Evolutionary conservation across 352 stramenopile genomes (phyloP).

Genomic region (Hyaloperonospora arabidopsidis): DNA sequence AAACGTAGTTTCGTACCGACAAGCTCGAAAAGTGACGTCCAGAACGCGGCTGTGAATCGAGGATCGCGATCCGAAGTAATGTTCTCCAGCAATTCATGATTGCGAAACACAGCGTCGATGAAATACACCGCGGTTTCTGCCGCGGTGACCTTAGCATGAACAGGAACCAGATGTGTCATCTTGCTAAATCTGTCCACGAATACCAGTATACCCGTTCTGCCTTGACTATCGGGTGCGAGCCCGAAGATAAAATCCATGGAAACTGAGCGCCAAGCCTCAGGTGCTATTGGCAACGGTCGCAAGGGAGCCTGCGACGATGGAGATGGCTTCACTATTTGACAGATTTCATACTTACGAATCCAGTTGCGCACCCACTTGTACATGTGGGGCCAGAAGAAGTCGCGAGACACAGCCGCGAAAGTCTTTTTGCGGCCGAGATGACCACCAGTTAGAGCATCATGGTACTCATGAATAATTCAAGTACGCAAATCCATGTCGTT

Average conservation of each 20-base stretch:
- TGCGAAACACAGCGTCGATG: background rate
- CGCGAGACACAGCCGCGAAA: too few species aligned
- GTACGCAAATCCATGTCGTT: too few species aligned
- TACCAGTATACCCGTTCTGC: background rate
- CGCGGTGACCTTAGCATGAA: background rate
- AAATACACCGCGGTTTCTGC: background rate
- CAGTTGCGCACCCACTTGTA: too few species aligned
- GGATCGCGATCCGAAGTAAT: conserved; percentile 1
- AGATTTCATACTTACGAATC: too few species aligned
- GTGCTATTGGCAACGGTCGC: too few species aligned
- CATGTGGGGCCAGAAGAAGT: too few species aligned
- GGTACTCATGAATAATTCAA: too few species aligned
- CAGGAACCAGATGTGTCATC: background rate
- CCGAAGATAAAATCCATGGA: conserved; percentile 6
- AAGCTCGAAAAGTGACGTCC: conserved; percentile 1
- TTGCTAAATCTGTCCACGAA: conserved; percentile 4
- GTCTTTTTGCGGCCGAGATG: too few species aligned
- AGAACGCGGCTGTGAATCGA: background rate
- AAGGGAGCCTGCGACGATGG: too few species aligned
- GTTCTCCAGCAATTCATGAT: background rate
- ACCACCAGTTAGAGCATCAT: too few species aligned
- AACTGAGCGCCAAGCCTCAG: background rate
- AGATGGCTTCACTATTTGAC: too few species aligned
- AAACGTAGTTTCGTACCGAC: background rate
- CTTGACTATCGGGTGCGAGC: background rate